Evolutionary conservation across 108 stramenopile genomes (phyloP).

Genomic region (Bacterosira constricta): DNA sequence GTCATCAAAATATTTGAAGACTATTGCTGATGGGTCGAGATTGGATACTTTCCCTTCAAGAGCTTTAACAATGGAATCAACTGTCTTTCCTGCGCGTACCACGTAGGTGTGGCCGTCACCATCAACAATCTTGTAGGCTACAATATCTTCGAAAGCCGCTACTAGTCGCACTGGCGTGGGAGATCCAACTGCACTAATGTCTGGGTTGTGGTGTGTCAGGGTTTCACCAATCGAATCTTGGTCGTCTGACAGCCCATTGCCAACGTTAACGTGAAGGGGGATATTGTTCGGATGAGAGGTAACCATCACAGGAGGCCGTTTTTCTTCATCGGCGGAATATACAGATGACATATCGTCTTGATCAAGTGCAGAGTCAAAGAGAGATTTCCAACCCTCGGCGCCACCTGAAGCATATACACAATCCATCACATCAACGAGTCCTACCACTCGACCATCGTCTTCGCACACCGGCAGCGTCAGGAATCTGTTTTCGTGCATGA

Average conservation of each 20-base stretch:
- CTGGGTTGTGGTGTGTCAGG: slow-evolving; percentile 34
- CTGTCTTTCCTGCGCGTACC: slow-evolving; percentile 61
- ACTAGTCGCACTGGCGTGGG: slow-evolving; percentile 13
- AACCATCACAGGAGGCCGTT: slow-evolving; percentile 34
- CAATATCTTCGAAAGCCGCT: background rate
- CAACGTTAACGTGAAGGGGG: slow-evolving; percentile 77
- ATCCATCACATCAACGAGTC: slow-evolving; percentile 96
- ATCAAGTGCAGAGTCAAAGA: slow-evolving; percentile 74
- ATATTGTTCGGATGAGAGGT: slow-evolving; percentile 65
- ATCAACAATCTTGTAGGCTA: slow-evolving; percentile 82
- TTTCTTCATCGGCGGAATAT: slow-evolving; percentile 43
- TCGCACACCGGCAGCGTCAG: slow-evolving; percentile 92
- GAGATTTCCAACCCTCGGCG: slow-evolving; percentile 87
- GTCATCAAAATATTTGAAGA: slow-evolving; percentile 86
- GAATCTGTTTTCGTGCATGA: slow-evolving; percentile 94
- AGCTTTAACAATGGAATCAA: slow-evolving; percentile 47
- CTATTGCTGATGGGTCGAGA: slow-evolving; percentile 41
- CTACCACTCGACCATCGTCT: slow-evolving; percentile 80
- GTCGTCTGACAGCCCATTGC: slow-evolving; percentile 42
- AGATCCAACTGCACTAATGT: slow-evolving; percentile 33
- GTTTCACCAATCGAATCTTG: slow-evolving; percentile 58
- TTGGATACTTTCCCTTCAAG: slow-evolving; percentile 58
- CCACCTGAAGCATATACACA: slow-evolving; percentile 87
- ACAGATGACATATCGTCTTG: slow-evolving; percentile 51
- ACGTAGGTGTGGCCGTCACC: slow-evolving; percentile 75